Base-by-base conservation (phyloP, 495 filamentous ascomycete genomes). In the Hyaloscypha variabilis region DNA sequence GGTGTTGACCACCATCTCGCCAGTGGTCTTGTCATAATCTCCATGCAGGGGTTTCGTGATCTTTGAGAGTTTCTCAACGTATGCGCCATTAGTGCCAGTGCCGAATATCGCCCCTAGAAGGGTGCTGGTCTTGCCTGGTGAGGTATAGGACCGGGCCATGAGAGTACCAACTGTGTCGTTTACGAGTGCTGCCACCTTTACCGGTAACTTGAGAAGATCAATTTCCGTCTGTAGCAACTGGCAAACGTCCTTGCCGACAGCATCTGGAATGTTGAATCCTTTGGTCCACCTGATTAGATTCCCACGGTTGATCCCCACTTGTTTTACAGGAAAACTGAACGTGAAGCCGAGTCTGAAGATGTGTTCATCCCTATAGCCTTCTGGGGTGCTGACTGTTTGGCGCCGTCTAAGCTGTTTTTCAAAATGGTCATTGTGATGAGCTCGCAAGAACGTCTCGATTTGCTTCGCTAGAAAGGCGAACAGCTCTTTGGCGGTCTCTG, bases 161-260 rank as follows among this genome's bases (percentile, higher is more conserved):
- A 99, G 83, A 17, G 95, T 99, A 23, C 95, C 95, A 2, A 97
- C 95, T 0, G 95, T 97, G 71, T 99, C 95, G 75, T 99, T 99
- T 70, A 99, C 95, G 63, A 99, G 82, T 5, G 95, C 95, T 5
- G 94, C 91, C 54, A 99, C 95, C 63, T 88, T 91, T 49, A 99
- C 94, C 3, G 95, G 96, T 17, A 99, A 87, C 64, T 85, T 77
- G 39, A 98, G 86, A 52, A 83, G 85, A 77, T 99, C 92, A 69
- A 99, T 93, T 74, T 97, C 95, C n/a, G 79, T 76, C 73, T 99
- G 95, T 30, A 99, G 84, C 30, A 98, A 82, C 50, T 85, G 87
- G 70, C 95, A 99, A 46, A 99, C 93, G 78, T 99, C 95, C 75
- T 97, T 90, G 39, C 95, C 95, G 63, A 99, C 77, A 0, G 94